phyloP scores from a whole-genome alignment of 208 protist species.

The Acanthamoeba royreba region DNA sequence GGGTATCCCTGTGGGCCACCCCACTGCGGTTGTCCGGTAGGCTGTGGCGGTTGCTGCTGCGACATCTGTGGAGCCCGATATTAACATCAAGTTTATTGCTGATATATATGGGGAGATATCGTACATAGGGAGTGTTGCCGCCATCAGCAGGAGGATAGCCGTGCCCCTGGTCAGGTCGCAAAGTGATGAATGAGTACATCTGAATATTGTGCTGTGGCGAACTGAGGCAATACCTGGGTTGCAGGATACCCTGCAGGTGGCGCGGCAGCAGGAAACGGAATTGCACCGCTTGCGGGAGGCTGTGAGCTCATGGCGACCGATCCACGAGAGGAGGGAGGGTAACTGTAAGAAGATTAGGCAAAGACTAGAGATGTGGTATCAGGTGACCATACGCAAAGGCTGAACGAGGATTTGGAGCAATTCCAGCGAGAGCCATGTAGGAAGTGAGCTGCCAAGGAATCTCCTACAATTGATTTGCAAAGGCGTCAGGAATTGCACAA shows the following conservation, averaged over 20 bases:
- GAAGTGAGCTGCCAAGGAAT: constrained; percentile 43
- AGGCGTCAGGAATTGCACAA: not conserved
- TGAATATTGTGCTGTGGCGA: not conserved
- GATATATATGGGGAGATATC: no score
- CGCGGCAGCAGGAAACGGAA: not conserved
- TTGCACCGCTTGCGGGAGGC: not conserved
- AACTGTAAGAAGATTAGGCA: not conserved
- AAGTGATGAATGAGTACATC: no score
- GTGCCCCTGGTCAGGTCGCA: no score
- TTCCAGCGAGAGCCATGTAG: not conserved
- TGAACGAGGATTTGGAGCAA: not conserved
- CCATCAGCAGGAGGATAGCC: no score
- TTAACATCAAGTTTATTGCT: no score
- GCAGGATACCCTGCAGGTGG: not conserved
- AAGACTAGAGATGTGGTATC: not conserved
- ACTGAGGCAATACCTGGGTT: not conserved
- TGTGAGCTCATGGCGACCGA: not conserved
- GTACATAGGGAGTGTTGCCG: no score
- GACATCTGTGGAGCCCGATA: no score
- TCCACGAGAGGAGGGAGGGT: not conserved
- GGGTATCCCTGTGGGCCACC: no score
- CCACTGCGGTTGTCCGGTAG: no score
- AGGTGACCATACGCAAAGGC: not conserved
- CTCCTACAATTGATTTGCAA: not conserved
- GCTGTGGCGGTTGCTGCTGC: no score